Evolutionary conservation across 1,139 yeast species (phyloP).

Genomic region (Pneumocystis canis): DNA sequence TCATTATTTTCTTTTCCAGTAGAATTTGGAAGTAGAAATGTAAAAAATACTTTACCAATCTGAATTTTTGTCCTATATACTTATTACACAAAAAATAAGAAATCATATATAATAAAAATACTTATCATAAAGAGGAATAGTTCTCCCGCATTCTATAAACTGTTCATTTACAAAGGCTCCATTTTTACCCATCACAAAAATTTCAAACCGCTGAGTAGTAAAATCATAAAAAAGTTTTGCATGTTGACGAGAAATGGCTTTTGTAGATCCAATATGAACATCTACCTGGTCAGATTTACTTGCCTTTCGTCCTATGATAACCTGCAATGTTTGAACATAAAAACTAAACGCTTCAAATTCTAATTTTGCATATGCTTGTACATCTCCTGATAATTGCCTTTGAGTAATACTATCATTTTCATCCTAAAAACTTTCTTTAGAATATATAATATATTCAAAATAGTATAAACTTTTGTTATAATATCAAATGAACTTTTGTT

Average conservation of each 20-base stretch:
- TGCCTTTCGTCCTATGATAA: constrained; percentile 74
- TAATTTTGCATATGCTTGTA: constrained; percentile 75
- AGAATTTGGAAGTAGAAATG: constrained; percentile 55
- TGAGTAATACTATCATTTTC: not conserved
- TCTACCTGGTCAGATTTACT: constrained; percentile 46
- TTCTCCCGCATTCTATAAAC: constrained; percentile 76
- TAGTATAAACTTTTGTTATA: not conserved
- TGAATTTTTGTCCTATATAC: constrained; percentile 55
- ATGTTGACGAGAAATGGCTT: constrained; percentile 82
- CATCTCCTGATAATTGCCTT: not conserved
- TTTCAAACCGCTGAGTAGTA: constrained; percentile 83
- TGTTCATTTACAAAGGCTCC: constrained; percentile 90
- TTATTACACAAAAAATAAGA: not conserved
- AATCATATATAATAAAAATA: constrained; percentile 9
- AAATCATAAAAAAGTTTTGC: constrained; percentile 91
- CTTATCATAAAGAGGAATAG: constrained; percentile 63
- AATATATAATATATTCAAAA: not conserved
- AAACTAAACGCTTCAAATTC: constrained; percentile 88
- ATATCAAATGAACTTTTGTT: not conserved
- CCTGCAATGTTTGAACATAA: constrained; percentile 90
- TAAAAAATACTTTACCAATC: constrained; percentile 81
- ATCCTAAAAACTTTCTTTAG: not conserved
- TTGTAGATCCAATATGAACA: constrained; percentile 79
- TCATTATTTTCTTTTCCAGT: constrained; percentile 25
- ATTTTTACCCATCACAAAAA: constrained; percentile 79